These are phyloP conservation scores for Yamadazyma mexicana DNA, from an alignment of 1,139 yeast genomes.

Conservation along the genomic window DNA sequence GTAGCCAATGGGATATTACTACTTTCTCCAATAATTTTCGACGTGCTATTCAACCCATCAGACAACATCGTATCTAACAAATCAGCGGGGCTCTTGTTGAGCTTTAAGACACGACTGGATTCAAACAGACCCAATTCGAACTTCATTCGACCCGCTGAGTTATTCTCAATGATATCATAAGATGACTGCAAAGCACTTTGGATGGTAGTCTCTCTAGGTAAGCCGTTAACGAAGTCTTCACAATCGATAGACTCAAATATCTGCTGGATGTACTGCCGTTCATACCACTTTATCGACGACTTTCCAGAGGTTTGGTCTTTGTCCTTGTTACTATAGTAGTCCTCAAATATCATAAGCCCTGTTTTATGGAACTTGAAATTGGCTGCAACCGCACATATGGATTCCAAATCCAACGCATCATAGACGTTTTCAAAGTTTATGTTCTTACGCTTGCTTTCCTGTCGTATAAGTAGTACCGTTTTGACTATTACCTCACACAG, in stretches of 20 bases:
- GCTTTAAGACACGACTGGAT: conserved; percentile 28
- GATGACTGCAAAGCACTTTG: conserved; percentile 49
- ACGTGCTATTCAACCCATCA: conserved; percentile 51
- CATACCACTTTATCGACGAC: conserved; percentile 11
- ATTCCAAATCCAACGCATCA: conserved; percentile 28
- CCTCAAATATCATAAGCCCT: conserved; percentile 59
- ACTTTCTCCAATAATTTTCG: conserved; percentile 28
- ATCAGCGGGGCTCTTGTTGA: conserved; percentile 7
- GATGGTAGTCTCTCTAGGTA: conserved; percentile 58
- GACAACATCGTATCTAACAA: conserved; percentile 39
- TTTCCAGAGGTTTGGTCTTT: neutral
- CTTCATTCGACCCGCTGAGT: conserved; percentile 41
- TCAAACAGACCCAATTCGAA: conserved; percentile 62
- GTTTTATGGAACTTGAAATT: conserved; percentile 39
- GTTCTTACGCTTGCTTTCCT: conserved; percentile 37
- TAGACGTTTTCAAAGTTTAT: conserved; percentile 36
- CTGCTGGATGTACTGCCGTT: conserved; percentile 22
- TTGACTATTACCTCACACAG: conserved; percentile 8
- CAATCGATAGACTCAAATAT: conserved; percentile 58
- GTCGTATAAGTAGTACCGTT: conserved; percentile 43
- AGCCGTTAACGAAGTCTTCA: conserved; percentile 60
- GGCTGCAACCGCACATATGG: conserved; percentile 36
- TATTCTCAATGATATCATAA: conserved; percentile 27
- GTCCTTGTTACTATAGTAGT: conserved; percentile 17
- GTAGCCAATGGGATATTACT: conserved; percentile 7